These are phyloP conservation scores for Phytophthora cryptogea DNA, from an alignment of 352 stramenopile genomes.

Conservation along the genomic window DNA sequence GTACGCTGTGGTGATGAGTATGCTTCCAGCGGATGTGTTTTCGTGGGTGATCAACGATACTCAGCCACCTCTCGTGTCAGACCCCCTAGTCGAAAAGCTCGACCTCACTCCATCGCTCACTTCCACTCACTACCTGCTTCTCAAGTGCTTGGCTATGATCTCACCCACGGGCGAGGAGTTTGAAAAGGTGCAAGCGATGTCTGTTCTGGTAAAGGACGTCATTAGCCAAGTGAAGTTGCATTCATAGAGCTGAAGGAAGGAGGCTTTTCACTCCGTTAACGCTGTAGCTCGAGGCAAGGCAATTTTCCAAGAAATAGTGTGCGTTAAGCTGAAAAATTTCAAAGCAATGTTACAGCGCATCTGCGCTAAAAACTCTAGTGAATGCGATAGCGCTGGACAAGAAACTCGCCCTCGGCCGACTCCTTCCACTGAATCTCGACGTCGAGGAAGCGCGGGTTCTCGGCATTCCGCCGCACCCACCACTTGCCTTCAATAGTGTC, in stretches of 20 bases:
- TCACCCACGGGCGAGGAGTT: slow-evolving; percentile 54
- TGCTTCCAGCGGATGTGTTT: slow-evolving; percentile 79
- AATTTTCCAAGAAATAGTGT: slow-evolving; percentile 16
- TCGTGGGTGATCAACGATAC: slow-evolving; percentile 69
- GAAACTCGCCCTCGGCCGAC: slow-evolving; percentile 38
- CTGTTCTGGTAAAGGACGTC: slow-evolving; percentile 80
- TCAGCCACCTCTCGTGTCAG: slow-evolving; percentile 55
- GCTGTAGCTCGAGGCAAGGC: not conserved
- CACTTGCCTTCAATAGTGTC: slow-evolving; percentile 89
- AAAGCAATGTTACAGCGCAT: slow-evolving; percentile 17
- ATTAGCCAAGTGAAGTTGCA: slow-evolving; percentile 71
- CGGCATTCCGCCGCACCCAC: slow-evolving; percentile 85
- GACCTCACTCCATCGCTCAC: slow-evolving; percentile 78
- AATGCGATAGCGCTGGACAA: slow-evolving; percentile 75
- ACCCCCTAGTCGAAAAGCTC: slow-evolving; percentile 65
- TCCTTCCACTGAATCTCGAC: slow-evolving; percentile 87
- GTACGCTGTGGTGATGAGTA: slow-evolving; percentile 82
- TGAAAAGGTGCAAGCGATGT: slow-evolving; percentile 76
- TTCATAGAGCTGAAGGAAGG: slow-evolving; percentile 18
- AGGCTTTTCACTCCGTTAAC: not conserved
- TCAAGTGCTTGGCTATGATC: slow-evolving; percentile 66
- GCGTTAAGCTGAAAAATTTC: slow-evolving; percentile 25
- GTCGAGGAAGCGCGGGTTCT: slow-evolving; percentile 94
- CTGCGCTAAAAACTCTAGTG: slow-evolving; percentile 53
- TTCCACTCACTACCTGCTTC: slow-evolving; percentile 70